These are phyloP conservation scores for Scedosporium boydii DNA, from an alignment of 2,329 filamentous ascomycete species.

Conservation along the genomic window DNA sequence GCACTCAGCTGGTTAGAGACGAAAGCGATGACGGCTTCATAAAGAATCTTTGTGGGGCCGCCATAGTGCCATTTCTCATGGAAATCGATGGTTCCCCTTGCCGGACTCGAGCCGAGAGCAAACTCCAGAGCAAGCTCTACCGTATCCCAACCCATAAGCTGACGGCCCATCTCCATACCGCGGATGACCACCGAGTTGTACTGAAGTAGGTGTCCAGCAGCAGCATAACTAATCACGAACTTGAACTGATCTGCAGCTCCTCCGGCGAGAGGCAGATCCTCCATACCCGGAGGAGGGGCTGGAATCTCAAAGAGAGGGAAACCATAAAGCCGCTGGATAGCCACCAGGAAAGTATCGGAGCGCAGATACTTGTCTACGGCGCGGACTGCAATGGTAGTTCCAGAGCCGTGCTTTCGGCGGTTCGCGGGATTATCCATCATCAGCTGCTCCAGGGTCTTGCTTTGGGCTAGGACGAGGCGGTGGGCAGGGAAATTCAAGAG, in stretches of 20 bases:
- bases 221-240: slow-evolving; percentile 55
- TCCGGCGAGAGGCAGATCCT: slow-evolving; percentile 26
- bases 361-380: slow-evolving; percentile 43
- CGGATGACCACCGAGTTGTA: slow-evolving; percentile 45
- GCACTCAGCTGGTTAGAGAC: slow-evolving; percentile 49
- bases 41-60: slow-evolving; percentile 41
- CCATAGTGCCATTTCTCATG: slow-evolving; percentile 33
- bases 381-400: slow-evolving; percentile 34
- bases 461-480: slow-evolving; percentile 45
- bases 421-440: neutral
- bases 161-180: slow-evolving; percentile 49
- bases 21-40: slow-evolving; percentile 48
- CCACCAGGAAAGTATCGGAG: slow-evolving; percentile 46
- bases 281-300: slow-evolving; percentile 16
- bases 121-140: slow-evolving; percentile 53
- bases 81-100: slow-evolving; percentile 28
- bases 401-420: slow-evolving; percentile 13
- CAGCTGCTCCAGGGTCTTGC: slow-evolving; percentile 23
- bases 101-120: slow-evolving; percentile 30
- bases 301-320: slow-evolving; percentile 34
- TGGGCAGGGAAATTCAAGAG: slow-evolving; percentile 40
- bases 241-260: slow-evolving; percentile 34
- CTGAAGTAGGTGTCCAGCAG: slow-evolving; percentile 49
- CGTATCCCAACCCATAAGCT: slow-evolving; percentile 52
- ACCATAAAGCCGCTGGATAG: slow-evolving; percentile 49